Evolutionary conservation across 495 filamentous ascomycete genomes (phyloP).

Genomic region (Penicillium pulvis): DNA sequence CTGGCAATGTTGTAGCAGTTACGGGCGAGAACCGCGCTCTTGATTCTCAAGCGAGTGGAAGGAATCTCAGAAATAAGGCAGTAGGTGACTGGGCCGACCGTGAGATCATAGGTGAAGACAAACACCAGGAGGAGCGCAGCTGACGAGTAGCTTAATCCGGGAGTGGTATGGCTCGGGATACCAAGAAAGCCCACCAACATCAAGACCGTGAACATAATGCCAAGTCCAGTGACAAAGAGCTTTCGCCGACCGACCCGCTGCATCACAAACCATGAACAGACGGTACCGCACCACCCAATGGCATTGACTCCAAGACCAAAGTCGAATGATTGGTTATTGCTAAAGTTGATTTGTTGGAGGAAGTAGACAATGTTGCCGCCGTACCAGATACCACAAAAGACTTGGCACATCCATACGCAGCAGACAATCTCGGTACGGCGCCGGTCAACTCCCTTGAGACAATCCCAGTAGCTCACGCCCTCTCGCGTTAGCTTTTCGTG

Average conservation of each 20-base stretch:
- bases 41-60: conserved; percentile 61
- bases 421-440: conserved; percentile 73
- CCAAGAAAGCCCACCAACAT: conserved; percentile 64
- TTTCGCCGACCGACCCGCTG: conserved; percentile 56
- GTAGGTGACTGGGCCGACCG: conserved; percentile 63
- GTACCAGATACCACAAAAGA: conserved; percentile 59
- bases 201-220: conserved; percentile 47
- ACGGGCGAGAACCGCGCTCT: conserved; percentile 63
- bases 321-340: conserved; percentile 55
- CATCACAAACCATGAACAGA: conserved; percentile 72
- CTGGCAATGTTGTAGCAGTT: conserved; percentile 59
- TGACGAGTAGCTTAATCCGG: conserved; percentile 40
- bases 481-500: conserved; percentile 65
- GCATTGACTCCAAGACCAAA: conserved; percentile 71
- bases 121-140: conserved; percentile 57
- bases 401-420: conserved; percentile 71
- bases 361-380: not conserved
- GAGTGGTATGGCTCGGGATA: conserved; percentile 39
- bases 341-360: conserved; percentile 24
- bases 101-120: conserved; percentile 57
- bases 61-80: conserved; percentile 63
- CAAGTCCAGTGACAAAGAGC: conserved; percentile 54
- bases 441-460: conserved; percentile 70
- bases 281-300: conserved; percentile 68
- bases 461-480: conserved; percentile 67